Percentiles rank a stretch among this genome's conserved stretches.
These are phyloP conservation scores for Stachybotrys chartarum DNA, from an alignment of 2,329 filamentous ascomycete species.

Conservation along the genomic window DNA sequence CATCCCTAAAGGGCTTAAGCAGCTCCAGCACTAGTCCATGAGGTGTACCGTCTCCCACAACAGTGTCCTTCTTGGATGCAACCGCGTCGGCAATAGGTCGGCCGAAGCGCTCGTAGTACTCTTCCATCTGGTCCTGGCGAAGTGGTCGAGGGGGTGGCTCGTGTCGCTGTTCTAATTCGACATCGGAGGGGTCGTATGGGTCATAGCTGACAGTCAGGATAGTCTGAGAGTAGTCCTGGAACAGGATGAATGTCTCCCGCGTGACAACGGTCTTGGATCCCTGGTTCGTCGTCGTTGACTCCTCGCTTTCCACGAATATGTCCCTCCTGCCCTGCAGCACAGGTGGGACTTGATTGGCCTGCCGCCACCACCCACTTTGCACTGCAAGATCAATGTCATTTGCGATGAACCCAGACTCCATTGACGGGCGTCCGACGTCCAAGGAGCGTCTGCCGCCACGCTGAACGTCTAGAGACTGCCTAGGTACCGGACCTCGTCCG, in stretches of 20 bases:
- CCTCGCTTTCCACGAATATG: slow-evolving; percentile 74
- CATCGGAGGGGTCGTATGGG: slow-evolving; percentile 63
- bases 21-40: slow-evolving; percentile 73
- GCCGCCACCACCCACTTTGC: slow-evolving; percentile 79
- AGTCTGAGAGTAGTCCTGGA: slow-evolving; percentile 94
- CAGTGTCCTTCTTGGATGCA: slow-evolving; percentile 64
- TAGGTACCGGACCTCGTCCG: slow-evolving; percentile 13
- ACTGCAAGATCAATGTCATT: slow-evolving; percentile 75
- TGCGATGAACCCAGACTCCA: slow-evolving; percentile 79
- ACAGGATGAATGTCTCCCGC: slow-evolving; percentile 81
- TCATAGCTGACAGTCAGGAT: slow-evolving; percentile 77
- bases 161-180: slow-evolving; percentile 75
- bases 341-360: slow-evolving; percentile 72
- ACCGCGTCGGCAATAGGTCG: slow-evolving; percentile 67
- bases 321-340: slow-evolving; percentile 77
- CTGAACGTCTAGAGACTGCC: slow-evolving; percentile 27
- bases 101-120: slow-evolving; percentile 75
- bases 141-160: slow-evolving; percentile 73
- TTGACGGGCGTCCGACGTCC: slow-evolving; percentile 67
- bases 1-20: slow-evolving; percentile 64
- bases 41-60: slow-evolving; percentile 79
- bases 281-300: slow-evolving; percentile 61
- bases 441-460: slow-evolving; percentile 52
- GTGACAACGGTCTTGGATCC: slow-evolving; percentile 66
- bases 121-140: slow-evolving; percentile 89